Conservation (phyloP, 805 yeast species). For the Metschnikowia amazonensis region DNA sequence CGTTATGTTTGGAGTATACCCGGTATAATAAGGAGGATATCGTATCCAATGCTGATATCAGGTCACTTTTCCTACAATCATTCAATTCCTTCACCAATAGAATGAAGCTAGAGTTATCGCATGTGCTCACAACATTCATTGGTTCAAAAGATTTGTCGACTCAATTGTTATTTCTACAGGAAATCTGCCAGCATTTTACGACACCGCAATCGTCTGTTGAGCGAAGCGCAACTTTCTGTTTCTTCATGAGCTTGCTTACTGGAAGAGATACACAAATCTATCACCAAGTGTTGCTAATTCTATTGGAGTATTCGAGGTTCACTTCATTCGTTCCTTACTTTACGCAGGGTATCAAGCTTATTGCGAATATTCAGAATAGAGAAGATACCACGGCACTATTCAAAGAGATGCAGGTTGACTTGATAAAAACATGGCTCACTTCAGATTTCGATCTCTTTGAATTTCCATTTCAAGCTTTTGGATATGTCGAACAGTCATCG, state of each 20-base stretch:
- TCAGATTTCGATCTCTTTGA: slow-evolving; percentile 24
- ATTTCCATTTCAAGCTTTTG: slow-evolving; percentile 44
- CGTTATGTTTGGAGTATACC: slow-evolving; percentile 28
- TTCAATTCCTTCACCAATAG: slow-evolving; percentile 17
- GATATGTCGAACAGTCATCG: slow-evolving; percentile 23
- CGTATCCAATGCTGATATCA: slow-evolving; percentile 17
- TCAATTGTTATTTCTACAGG: slow-evolving; percentile 28
- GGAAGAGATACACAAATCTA: slow-evolving; percentile 27
- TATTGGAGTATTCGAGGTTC: slow-evolving; percentile 39
- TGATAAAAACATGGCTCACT: slow-evolving; percentile 45
- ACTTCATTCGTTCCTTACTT: slow-evolving; percentile 30
- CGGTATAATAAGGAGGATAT: slow-evolving; percentile 23
- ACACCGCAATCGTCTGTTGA: slow-evolving; percentile 40
- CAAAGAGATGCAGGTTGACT: slow-evolving; percentile 26
- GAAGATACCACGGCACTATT: slow-evolving; percentile 23
- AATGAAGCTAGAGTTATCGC: slow-evolving; percentile 20
- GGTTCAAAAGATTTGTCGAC: slow-evolving; percentile 2
- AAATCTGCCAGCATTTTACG: slow-evolving; percentile 26
- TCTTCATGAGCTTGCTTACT: slow-evolving; percentile 33
- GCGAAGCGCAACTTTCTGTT: slow-evolving; percentile 34
- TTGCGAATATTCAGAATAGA: slow-evolving; percentile 20
- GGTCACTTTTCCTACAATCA: slow-evolving; percentile 19
- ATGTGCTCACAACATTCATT: slow-evolving; percentile 13
- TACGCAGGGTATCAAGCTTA: slow-evolving; percentile 20
- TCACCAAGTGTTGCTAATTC: slow-evolving; percentile 35